Evolutionary conservation across 768 basidiomycete species (phyloP).

Genomic region (Antrodiella citrinella): DNA sequence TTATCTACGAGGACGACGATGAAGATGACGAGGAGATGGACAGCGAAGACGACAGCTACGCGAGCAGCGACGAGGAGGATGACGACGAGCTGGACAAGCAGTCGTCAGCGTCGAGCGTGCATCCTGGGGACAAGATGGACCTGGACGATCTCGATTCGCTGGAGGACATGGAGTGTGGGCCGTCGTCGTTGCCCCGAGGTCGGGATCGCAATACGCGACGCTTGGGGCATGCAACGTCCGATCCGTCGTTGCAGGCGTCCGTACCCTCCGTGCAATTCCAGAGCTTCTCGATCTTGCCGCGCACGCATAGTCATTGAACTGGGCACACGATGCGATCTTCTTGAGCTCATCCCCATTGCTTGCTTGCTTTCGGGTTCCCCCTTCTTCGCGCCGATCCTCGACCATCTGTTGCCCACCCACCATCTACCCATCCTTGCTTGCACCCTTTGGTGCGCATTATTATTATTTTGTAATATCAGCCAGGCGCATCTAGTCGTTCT

Average conservation of each 20-base stretch:
- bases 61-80: constrained; percentile 31
- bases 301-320: neutral
- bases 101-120: constrained; percentile 3
- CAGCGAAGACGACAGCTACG: constrained; percentile 18
- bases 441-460: neutral
- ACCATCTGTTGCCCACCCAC: constrained; percentile 12
- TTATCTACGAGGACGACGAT: constrained; percentile 27
- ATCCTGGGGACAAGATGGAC: constrained; percentile 29
- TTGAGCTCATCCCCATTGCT: no score
- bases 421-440: neutral
- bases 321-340: no score
- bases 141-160: constrained; percentile 17
- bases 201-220: constrained; percentile 19
- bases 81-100: constrained; percentile 26
- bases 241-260: constrained; percentile 10
- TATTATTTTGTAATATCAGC: neutral
- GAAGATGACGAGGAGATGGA: constrained; percentile 15
- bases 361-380: constrained; percentile 26
- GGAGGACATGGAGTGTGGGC: constrained; percentile 5
- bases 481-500: neutral
- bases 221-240: constrained; percentile 22
- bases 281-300: neutral
- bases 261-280: neutral
- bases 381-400: constrained; percentile 23
- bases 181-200: constrained; percentile 16